These are phyloP conservation scores for Ganoderma meredithae DNA, from an alignment of 1,284 basidiomycete species.

Conservation along the genomic window DNA sequence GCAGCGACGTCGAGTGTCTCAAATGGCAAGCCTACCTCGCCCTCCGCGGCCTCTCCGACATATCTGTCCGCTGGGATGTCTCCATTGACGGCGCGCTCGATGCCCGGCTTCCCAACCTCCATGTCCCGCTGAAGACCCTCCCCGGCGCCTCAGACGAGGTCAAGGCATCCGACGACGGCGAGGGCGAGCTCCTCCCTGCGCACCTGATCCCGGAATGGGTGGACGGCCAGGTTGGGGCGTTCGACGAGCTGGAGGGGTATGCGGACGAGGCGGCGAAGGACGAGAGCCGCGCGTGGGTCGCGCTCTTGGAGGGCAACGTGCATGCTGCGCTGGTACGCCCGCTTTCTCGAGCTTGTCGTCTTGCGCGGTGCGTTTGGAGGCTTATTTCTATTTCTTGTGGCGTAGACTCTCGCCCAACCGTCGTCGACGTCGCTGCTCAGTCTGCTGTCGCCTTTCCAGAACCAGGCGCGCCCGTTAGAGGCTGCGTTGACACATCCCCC, in stretches of 20 bases:
- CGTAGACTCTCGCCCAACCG: conserved; percentile 60
- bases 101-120: conserved; percentile 70
- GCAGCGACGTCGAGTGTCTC: conserved; percentile 80
- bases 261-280: conserved; percentile 61
- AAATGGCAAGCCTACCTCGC: conserved; percentile 88
- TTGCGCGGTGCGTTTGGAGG: conserved; percentile 3
- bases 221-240: conserved; percentile 54
- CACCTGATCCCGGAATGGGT: conserved; percentile 77
- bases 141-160: conserved; percentile 31
- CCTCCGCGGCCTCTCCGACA: conserved; percentile 60
- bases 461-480: conserved; percentile 41
- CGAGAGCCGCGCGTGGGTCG: conserved; percentile 82
- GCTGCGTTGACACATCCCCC: conserved; percentile 67
- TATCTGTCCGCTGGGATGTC: conserved; percentile 71
- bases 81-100: conserved; percentile 71
- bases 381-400: conserved; percentile 14
- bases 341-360: not conserved
- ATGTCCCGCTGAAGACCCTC: conserved; percentile 45
- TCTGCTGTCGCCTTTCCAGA: conserved; percentile 45
- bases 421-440: conserved; percentile 47
- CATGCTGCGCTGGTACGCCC: conserved; percentile 74
- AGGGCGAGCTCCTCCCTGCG: conserved; percentile 64
- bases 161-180: conserved; percentile 40
- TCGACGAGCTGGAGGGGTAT: conserved; percentile 69
- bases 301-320: conserved; percentile 75